A percentile compares a stretch with the other conserved stretches of the same genome.
These are phyloP conservation scores for Globisporangium camurandrum DNA, from an alignment of 352 stramenopile genomes.

Conservation along the genomic window DNA sequence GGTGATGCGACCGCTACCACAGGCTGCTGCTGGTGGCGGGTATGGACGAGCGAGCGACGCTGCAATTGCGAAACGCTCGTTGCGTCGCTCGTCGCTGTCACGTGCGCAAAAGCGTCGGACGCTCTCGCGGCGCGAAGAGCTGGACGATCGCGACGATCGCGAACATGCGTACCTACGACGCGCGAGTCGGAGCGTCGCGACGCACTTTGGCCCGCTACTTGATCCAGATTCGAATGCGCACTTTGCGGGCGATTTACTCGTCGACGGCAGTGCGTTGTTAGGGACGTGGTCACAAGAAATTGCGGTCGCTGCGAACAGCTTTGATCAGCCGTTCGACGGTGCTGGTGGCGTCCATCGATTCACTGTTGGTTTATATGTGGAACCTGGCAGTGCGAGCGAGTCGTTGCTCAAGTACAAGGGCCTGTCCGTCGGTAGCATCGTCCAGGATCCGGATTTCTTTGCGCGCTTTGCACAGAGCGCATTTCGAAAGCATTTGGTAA, in stretches of 20 bases:
- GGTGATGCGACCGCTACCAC: background rate
- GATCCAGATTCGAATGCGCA: slow-evolving; percentile 55
- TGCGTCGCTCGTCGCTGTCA: slow-evolving; percentile 7
- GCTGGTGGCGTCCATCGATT: slow-evolving; percentile 36
- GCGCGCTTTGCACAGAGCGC: slow-evolving; percentile 45
- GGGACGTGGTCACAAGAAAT: slow-evolving; percentile 69
- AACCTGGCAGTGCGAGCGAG: slow-evolving; percentile 50
- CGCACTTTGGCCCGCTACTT: slow-evolving; percentile 59
- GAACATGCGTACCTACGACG: slow-evolving; percentile 57
- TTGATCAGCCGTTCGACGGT: slow-evolving; percentile 26
- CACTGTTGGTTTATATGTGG: slow-evolving; percentile 59
- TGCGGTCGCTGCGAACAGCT: slow-evolving; percentile 22
- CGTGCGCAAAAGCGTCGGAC: slow-evolving; percentile 3
- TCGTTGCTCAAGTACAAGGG: slow-evolving; percentile 78
- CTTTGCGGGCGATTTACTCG: slow-evolving; percentile 49
- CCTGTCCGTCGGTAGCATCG: slow-evolving; percentile 64
- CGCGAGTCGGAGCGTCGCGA: slow-evolving; percentile 48
- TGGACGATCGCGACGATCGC: slow-evolving; percentile 55
- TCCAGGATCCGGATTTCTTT: slow-evolving; percentile 74
- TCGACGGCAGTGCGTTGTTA: slow-evolving; percentile 50
- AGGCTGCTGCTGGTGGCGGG: background rate
- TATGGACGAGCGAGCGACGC: slow-evolving; percentile 11
- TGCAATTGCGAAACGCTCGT: slow-evolving; percentile 14
- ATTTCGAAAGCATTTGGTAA: slow-evolving; percentile 65
- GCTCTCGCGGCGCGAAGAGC: slow-evolving; percentile 42